These are phyloP conservation scores for Yamadazyma kanchanaburiensis DNA, from an alignment of 1,139 yeast species.

Conservation along the genomic window DNA sequence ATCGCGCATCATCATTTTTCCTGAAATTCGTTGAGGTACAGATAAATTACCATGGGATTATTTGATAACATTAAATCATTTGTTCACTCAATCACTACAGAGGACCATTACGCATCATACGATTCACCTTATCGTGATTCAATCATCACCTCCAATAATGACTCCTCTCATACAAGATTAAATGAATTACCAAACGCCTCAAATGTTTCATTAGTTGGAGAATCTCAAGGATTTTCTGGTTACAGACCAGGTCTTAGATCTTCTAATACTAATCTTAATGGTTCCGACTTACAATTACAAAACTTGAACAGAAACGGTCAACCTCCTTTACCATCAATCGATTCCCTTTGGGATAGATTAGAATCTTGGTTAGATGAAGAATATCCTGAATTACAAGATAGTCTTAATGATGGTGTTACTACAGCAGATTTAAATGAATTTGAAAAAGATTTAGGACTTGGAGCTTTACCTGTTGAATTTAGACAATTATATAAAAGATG, in stretches of 20 bases:
- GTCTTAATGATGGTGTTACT: slow-evolving; percentile 67
- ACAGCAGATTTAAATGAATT: slow-evolving; percentile 74
- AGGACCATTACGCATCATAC: slow-evolving; percentile 62
- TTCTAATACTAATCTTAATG: slow-evolving; percentile 23
- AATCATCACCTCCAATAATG: slow-evolving; percentile 17
- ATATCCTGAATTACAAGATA: slow-evolving; percentile 77
- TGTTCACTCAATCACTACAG: slow-evolving; percentile 60
- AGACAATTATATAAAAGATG: slow-evolving; percentile 73
- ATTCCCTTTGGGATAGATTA: slow-evolving; percentile 70
- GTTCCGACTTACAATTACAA: slow-evolving; percentile 39
- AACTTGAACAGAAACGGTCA: slow-evolving; percentile 47
- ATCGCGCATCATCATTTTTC: too few species aligned
- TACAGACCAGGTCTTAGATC: slow-evolving; percentile 42
- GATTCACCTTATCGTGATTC: slow-evolving; percentile 42
- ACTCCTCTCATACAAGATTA: slow-evolving; percentile 27
- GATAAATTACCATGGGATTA: slow-evolving; percentile 47
- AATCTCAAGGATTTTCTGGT: slow-evolving; percentile 9
- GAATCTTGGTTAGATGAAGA: slow-evolving; percentile 73
- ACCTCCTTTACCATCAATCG: slow-evolving; percentile 71
- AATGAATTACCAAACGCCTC: slow-evolving; percentile 34
- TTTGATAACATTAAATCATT: slow-evolving; percentile 47
- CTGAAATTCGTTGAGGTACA: too few species aligned
- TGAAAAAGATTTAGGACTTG: slow-evolving; percentile 66
- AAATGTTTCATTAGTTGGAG: slow-evolving; percentile 20
- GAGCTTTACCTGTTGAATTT: slow-evolving; percentile 66